Evolutionary conservation across 2,329 filamentous ascomycete genomes (phyloP).

Genomic region (Aureobasidium uvarum): DNA sequence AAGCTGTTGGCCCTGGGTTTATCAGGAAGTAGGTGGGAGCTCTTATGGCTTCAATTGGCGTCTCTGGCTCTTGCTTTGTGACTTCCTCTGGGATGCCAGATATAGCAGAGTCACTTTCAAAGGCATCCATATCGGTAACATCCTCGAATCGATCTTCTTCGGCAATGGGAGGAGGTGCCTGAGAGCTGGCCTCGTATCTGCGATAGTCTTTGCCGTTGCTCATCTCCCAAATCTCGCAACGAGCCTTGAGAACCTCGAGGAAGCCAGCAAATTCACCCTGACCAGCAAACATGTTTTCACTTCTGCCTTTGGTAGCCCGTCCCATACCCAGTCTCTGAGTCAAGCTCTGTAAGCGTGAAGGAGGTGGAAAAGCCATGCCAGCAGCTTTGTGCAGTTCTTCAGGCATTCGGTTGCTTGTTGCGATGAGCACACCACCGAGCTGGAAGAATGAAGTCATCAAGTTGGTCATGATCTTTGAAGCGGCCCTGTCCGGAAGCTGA

Average conservation of each 20-base stretch:
- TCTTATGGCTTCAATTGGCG: background rate
- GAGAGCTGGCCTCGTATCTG: slow-evolving; percentile 53
- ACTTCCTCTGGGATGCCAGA: slow-evolving; percentile 5
- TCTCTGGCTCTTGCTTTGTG: background rate
- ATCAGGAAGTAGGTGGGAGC: slow-evolving; percentile 31
- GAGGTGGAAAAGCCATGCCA: slow-evolving; percentile 64
- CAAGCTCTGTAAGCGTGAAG: slow-evolving; percentile 52
- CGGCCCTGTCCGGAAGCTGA: slow-evolving; percentile 73
- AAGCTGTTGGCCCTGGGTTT: slow-evolving; percentile 10
- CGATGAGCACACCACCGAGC: slow-evolving; percentile 74
- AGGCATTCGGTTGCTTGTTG: slow-evolving; percentile 79
- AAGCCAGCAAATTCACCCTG: slow-evolving; percentile 74
- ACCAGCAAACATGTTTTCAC: slow-evolving; percentile 56
- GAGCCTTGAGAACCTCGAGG: slow-evolving; percentile 69
- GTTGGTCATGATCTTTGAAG: slow-evolving; percentile 75
- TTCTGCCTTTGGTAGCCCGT: slow-evolving; percentile 38
- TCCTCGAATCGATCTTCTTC: slow-evolving; percentile 26
- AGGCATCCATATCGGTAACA: slow-evolving; percentile 27
- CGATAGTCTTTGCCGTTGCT: slow-evolving; percentile 69
- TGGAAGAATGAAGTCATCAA: slow-evolving; percentile 79
- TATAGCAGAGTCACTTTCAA: slow-evolving; percentile 16
- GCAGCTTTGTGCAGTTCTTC: slow-evolving; percentile 75
- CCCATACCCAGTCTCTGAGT: slow-evolving; percentile 49
- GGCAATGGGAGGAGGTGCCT: slow-evolving; percentile 29
- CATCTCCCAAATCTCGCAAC: slow-evolving; percentile 84